These are phyloP conservation scores for Arabis hirsuta DNA, from an alignment of 345 rosid species.

Conservation along the genomic window DNA sequence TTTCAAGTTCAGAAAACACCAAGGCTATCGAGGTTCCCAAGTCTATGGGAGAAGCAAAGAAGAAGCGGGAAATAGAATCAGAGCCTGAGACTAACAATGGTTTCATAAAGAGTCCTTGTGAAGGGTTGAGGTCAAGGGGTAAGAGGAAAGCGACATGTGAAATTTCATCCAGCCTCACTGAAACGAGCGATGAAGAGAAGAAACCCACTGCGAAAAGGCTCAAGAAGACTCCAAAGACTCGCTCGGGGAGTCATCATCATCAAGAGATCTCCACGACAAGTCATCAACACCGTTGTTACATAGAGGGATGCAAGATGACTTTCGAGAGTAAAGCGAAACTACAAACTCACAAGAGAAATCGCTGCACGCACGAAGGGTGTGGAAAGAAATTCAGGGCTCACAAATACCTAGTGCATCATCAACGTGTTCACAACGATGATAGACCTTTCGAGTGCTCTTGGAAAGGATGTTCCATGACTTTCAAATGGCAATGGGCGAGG, in stretches of 20 bases:
- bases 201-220: conserved; percentile 46
- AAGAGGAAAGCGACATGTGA: conserved; percentile 45
- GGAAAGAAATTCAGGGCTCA: conserved; percentile 85
- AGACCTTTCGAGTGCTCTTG: conserved; percentile 89
- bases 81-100: conserved; percentile 48
- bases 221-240: conserved; percentile 44
- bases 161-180: conserved; percentile 34
- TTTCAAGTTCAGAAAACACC: conserved; percentile 38
- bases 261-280: conserved; percentile 39
- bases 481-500: conserved; percentile 99
- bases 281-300: conserved; percentile 57
- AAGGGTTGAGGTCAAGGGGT: conserved; percentile 90
- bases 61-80: conserved; percentile 59
- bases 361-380: conserved; percentile 82
- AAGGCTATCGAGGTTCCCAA: conserved; percentile 22
- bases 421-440: conserved; percentile 87
- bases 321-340: conserved; percentile 74
- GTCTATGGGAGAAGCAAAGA: conserved; percentile 42
- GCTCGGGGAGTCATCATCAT: conserved; percentile 29
- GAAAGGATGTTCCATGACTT: conserved; percentile 89
- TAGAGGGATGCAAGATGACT: conserved; percentile 89
- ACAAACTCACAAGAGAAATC: conserved; percentile 69
- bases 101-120: conserved; percentile 93
- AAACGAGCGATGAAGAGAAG: conserved; percentile 43
- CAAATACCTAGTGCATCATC: conserved; percentile 77